Conservation (phyloP, 2,329 filamentous ascomycete species). For the Colletotrichum euphorbiae region DNA sequence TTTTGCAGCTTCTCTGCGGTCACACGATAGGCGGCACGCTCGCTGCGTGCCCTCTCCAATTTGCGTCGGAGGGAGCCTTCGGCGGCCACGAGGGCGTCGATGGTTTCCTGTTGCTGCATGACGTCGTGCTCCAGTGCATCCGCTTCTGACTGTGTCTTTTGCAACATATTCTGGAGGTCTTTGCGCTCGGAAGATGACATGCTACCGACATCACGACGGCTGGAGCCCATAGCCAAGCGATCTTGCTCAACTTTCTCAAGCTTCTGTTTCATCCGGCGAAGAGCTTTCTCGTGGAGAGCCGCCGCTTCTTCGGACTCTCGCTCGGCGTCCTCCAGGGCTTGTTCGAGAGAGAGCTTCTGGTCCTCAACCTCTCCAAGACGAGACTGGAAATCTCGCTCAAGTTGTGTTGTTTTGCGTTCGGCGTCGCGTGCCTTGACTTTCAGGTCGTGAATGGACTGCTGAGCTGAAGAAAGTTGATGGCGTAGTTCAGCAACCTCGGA, state of each 20-base stretch:
- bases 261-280: slow-evolving; percentile 60
- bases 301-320: slow-evolving; percentile 62
- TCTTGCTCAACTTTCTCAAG: slow-evolving; percentile 64
- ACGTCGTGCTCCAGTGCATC: slow-evolving; percentile 81
- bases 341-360: slow-evolving; percentile 68
- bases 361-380: slow-evolving; percentile 70
- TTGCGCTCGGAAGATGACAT: slow-evolving; percentile 55
- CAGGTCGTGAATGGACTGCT: slow-evolving; percentile 69
- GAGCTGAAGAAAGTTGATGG: slow-evolving; percentile 69
- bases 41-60: slow-evolving; percentile 75
- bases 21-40: slow-evolving; percentile 68
- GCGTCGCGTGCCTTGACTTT: slow-evolving; percentile 62
- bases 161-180: slow-evolving; percentile 70
- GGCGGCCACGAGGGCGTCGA: slow-evolving; percentile 67
- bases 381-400: slow-evolving; percentile 61
- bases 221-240: slow-evolving; percentile 49
- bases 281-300: slow-evolving; percentile 55
- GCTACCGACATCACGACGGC: slow-evolving; percentile 44
- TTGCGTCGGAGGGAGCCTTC: slow-evolving; percentile 73
- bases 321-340: slow-evolving; percentile 67
- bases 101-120: slow-evolving; percentile 73
- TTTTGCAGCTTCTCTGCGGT: slow-evolving; percentile 66
- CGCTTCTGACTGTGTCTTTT: slow-evolving; percentile 71
- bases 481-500: slow-evolving; percentile 70
- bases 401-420: slow-evolving; percentile 57